phyloP scores from a whole-genome alignment of 1,284 basidiomycete genomes.

The Coriolopsis trogii region DNA sequence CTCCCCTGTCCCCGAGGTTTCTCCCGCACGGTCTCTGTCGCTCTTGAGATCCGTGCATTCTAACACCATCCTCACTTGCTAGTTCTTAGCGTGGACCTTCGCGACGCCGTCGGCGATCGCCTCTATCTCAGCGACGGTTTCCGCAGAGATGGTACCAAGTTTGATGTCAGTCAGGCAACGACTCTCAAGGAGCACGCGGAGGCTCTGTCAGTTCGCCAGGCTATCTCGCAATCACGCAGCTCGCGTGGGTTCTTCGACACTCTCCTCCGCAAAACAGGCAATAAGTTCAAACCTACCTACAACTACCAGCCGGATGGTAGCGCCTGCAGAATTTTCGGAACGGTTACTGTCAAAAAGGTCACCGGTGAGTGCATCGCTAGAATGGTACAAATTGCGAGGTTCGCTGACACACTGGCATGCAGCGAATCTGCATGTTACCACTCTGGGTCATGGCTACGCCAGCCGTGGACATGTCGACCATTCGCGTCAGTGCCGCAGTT shows the following conservation, averaged over 20 bases:
- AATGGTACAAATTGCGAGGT: background rate
- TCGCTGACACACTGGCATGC: background rate
- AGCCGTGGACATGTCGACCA: slow-evolving; percentile 90
- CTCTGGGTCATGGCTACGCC: slow-evolving; percentile 92
- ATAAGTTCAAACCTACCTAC: slow-evolving; percentile 70
- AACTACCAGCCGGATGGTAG: slow-evolving; percentile 66
- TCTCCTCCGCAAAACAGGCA: slow-evolving; percentile 47
- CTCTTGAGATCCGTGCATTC: background rate
- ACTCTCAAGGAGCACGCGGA: slow-evolving; percentile 69
- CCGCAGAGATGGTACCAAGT: slow-evolving; percentile 84
- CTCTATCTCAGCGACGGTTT: slow-evolving; percentile 86
- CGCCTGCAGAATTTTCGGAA: slow-evolving; percentile 88
- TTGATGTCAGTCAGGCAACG: slow-evolving; percentile 84
- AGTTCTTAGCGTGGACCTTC: slow-evolving; percentile 88
- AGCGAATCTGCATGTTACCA: slow-evolving; percentile 90
- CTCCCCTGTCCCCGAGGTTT: too few species aligned
- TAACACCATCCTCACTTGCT: background rate
- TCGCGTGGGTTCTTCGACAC: slow-evolving; percentile 70
- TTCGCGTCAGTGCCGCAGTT: slow-evolving; percentile 51
- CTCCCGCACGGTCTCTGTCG: too few species aligned
- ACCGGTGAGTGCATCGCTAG: slow-evolving; percentile 54
- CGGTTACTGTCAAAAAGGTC: slow-evolving; percentile 86
- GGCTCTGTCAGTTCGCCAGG: slow-evolving; percentile 70
- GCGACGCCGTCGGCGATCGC: slow-evolving; percentile 92
- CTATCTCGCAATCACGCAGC: slow-evolving; percentile 67